Evolutionary conservation across 2,329 filamentous ascomycete genomes (phyloP).

Genomic region (Rachicladosporium sp.): DNA sequence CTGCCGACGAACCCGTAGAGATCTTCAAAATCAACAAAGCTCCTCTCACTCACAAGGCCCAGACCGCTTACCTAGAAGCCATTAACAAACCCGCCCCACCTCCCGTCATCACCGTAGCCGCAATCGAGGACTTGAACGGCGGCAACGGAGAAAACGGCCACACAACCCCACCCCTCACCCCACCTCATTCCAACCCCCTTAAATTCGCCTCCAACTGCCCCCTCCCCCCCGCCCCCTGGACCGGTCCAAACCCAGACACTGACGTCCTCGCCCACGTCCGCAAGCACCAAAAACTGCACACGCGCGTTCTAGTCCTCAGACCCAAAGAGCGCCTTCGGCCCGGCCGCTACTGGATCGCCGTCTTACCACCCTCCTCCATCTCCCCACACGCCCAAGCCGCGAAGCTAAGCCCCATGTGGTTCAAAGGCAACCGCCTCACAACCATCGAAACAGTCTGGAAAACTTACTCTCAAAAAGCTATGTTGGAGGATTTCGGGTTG

Average conservation of each 20-base stretch:
- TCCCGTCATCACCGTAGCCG: not conserved
- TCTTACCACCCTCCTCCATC: conserved; percentile 10
- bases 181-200: conserved; percentile 1
- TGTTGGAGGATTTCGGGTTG: conserved; percentile 13
- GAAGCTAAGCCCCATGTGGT: conserved; percentile 12
- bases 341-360: conserved; percentile 23
- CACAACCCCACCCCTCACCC: conserved; percentile 1
- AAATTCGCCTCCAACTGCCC: not conserved
- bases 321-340: no score
- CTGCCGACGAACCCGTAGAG: not conserved
- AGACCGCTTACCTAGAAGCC: conserved; percentile 1
- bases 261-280: conserved; percentile 12
- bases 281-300: conserved; percentile 15
- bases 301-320: conserved; percentile 8
- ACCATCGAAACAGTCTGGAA: conserved; percentile 22
- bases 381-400: no score
- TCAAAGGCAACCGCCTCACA: conserved; percentile 20
- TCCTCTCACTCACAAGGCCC: not conserved
- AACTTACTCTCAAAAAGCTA: conserved; percentile 10
- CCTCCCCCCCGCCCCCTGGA: not conserved
- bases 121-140: not conserved
- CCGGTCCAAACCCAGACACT: not conserved
- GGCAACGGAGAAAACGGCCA: not conserved
- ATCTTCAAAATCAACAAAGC: not conserved
- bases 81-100: not conserved